Evolutionary conservation across 228 moss, liverwort and hornwort genomes (phyloP), one percentile per base, ranked within the genome.

Genomic region (Sphagnum magellanicum): DNA sequence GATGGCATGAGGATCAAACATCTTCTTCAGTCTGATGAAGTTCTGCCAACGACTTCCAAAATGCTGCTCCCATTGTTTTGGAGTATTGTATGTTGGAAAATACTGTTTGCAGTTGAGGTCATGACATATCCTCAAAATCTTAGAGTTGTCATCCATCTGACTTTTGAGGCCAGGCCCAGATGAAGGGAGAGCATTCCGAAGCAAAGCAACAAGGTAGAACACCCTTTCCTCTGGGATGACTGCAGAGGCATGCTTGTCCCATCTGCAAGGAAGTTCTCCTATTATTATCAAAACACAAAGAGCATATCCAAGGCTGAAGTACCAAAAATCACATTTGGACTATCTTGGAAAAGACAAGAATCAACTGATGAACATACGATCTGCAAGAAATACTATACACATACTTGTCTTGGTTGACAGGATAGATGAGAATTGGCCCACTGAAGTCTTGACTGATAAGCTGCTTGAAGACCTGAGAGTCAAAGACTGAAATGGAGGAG

Each of bases 191-290:
- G 81, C 92, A 50, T 89, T 86, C 48, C 91, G 60, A 55, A 96
- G 78, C 50, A 92, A 88, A 0, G 91, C 92, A 65, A 92, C 95
- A 32, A 92, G 74, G 79, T 92, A 96, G 84, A 96, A 96, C 16
- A 89, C 74, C 48, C 83, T 83, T 0, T 85, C 89, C 66, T 91
- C 82, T 0, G 92, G 95, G 48, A 83, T 70, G 16, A 78, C 79
- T 58, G 79, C 95, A 50, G 92, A 87, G 62, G 82, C 70, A 60
- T 81, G 74, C 58, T 71, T 74, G 68, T 90, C 91, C 95, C 95
- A 96, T 68, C 85, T 85, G 74, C 68, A 72, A 52, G 60, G 52
- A 16, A 15, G 32, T 32, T 32, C 32, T 32, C 32, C 32, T 32
- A 32, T 32, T 32, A 32, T 32, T 32, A 32, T 32, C 32, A 32